These are phyloP conservation scores for Pleurozium schreberi DNA, from an alignment of 225 moss, liverwort and hornwort species.

Conservation along the genomic window DNA sequence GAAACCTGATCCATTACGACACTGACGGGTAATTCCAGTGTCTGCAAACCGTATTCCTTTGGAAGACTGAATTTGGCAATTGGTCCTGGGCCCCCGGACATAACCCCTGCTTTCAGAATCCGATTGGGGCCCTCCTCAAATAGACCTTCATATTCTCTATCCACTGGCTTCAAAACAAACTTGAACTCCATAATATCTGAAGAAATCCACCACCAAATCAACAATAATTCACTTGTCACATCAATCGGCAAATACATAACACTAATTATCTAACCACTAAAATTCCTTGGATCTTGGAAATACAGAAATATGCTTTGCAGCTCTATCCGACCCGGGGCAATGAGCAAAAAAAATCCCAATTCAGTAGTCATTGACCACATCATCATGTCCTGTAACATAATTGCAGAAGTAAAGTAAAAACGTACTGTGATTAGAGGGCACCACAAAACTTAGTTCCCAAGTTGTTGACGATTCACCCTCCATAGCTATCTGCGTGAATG, in stretches of 20 bases:
- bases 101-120: slow-evolving; percentile 42
- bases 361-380: background rate
- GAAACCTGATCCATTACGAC: slow-evolving; percentile 58
- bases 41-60: slow-evolving; percentile 32
- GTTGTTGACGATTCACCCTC: slow-evolving; percentile 55
- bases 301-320: background rate
- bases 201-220: background rate
- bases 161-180: slow-evolving; percentile 60
- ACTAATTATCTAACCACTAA: background rate
- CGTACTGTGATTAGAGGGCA: slow-evolving; percentile 61
- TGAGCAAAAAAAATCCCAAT: background rate
- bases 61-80: slow-evolving; percentile 57
- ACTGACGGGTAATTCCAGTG: slow-evolving; percentile 61
- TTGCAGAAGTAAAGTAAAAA: background rate
- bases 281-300: background rate
- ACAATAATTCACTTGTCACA: background rate
- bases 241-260: background rate
- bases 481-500: slow-evolving; percentile 59
- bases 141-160: slow-evolving; percentile 45
- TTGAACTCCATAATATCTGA: slow-evolving; percentile 73
- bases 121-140: slow-evolving; percentile 69
- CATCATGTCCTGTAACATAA: background rate
- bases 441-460: slow-evolving; percentile 83
- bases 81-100: slow-evolving; percentile 63
- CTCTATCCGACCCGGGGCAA: background rate